Evolutionary conservation across 1,284 basidiomycete genomes (phyloP).

Genomic region (Porogramme epimiltina): DNA sequence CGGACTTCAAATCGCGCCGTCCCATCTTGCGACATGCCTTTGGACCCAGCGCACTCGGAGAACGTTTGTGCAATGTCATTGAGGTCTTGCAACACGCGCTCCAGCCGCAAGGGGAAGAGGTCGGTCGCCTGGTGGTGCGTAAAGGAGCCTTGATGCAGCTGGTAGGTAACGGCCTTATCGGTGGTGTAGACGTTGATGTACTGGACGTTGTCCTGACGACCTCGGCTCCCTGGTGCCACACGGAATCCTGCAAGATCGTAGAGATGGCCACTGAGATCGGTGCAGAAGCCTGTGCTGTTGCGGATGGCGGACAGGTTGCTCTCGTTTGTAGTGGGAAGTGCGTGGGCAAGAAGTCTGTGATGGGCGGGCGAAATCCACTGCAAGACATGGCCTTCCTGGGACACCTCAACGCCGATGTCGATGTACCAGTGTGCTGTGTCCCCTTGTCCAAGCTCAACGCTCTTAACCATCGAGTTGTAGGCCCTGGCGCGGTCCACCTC

Average conservation of each 20-base stretch:
- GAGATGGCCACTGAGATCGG: no score
- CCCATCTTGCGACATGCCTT: not conserved
- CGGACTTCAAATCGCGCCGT: not conserved
- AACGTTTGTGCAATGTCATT: not conserved
- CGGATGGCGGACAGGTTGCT: no score
- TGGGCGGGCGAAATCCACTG: not conserved
- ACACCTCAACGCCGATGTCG: not conserved
- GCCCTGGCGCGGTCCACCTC: no score
- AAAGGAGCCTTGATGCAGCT: not conserved
- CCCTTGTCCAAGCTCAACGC: no score
- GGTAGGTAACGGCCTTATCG: not conserved
- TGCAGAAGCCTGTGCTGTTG: no score
- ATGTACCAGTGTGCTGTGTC: not conserved
- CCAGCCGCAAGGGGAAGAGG: not conserved
- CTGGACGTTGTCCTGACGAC: not conserved
- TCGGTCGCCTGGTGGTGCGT: not conserved
- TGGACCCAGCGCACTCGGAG: not conserved
- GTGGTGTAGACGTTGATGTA: slow-evolving; percentile 1
- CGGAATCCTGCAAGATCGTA: no score
- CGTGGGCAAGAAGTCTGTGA: no score
- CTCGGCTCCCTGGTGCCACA: no score
- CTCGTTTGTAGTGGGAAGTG: no score
- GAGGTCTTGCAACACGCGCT: not conserved
- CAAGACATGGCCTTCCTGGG: not conserved
- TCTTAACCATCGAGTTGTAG: no score